A percentile compares a stretch with the other conserved stretches of the same genome.
Evolutionary conservation across 129 eudicot genomes (phyloP).

Genomic region (Heracleum sosnowskyi): DNA sequence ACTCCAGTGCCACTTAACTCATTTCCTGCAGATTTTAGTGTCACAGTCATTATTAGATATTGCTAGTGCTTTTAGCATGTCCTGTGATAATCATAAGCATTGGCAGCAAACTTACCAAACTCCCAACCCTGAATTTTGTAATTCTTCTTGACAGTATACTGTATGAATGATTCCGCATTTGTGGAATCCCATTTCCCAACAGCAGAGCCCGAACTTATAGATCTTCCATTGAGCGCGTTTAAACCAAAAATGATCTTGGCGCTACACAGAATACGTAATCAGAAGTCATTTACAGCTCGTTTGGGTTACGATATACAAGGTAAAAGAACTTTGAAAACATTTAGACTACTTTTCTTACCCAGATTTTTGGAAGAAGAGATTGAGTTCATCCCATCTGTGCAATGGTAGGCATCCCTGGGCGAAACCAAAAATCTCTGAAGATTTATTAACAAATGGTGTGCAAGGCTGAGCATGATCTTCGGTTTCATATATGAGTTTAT

Average conservation of each 20-base stretch:
- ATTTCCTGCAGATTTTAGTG: conserved; percentile 43
- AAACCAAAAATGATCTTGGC: conserved; percentile 66
- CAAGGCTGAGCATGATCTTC: conserved; percentile 46
- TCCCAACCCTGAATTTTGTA: conserved; percentile 79
- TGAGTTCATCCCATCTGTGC: conserved; percentile 81
- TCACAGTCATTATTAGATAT: background rate
- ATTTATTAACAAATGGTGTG: conserved; percentile 28
- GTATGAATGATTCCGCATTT: conserved; percentile 70
- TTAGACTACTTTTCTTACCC: conserved; percentile 34
- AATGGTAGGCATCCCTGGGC: conserved; percentile 70
- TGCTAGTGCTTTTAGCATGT: background rate
- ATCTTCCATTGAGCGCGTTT: conserved; percentile 76
- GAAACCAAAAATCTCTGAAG: conserved; percentile 44
- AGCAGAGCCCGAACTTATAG: conserved; percentile 31
- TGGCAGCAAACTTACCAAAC: conserved; percentile 49
- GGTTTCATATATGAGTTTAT: conserved; percentile 61
- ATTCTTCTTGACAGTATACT: conserved; percentile 66
- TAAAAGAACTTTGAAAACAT: background rate
- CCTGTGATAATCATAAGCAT: background rate
- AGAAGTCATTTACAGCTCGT: background rate
- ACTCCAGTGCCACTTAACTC: conserved; percentile 77
- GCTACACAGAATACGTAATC: conserved; percentile 27
- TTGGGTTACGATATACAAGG: background rate
- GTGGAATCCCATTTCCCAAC: conserved; percentile 70
- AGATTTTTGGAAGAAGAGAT: conserved; percentile 50